Conservation (phyloP, 495 filamentous ascomycete genomes). For the Aspergillus sclerotioniger region DNA sequence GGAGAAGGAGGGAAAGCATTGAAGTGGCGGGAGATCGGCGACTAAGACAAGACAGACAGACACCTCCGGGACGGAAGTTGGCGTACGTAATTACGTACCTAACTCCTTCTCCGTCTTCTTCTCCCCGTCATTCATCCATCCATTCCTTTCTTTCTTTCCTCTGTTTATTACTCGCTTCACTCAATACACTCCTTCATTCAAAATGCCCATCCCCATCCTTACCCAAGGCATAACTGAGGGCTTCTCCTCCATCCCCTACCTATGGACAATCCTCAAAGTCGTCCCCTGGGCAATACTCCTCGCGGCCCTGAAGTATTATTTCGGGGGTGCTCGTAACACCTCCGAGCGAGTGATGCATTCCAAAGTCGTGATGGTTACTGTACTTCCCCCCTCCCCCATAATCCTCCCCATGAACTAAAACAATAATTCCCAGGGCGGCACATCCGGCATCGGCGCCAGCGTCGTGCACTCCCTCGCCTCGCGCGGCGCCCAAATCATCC, state of each 20-base stretch:
- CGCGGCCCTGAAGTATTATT: constrained; percentile 72
- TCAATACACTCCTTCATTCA: neutral
- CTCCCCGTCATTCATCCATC: constrained; percentile 5
- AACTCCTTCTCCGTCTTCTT: neutral
- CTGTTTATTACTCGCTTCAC: neutral
- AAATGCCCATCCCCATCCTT: constrained; percentile 81
- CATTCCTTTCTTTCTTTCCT: constrained; percentile 10
- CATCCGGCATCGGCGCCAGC: constrained; percentile 84
- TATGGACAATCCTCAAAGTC: constrained; percentile 57
- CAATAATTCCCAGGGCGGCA: constrained; percentile 63
- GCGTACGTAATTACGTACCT: neutral
- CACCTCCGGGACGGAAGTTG: neutral
- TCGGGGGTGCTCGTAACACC: constrained; percentile 67
- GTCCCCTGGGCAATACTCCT: constrained; percentile 58
- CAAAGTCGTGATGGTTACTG: constrained; percentile 89
- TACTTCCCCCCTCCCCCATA: constrained; percentile 29
- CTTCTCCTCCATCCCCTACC: constrained; percentile 61
- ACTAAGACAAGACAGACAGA: constrained; percentile 7
- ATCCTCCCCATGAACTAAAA: constrained; percentile 6
- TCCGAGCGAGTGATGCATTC: constrained; percentile 88
- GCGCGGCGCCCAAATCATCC: constrained; percentile 86
- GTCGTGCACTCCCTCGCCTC: constrained; percentile 70
- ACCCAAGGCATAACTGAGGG: constrained; percentile 62
- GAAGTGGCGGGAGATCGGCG: constrained; percentile 27
- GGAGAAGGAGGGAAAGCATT: neutral